A percentile compares a stretch with the other conserved stretches of the same genome.
These are phyloP conservation scores for Mediolabrus comicus DNA, from an alignment of 108 stramenopile genomes.

Conservation along the genomic window DNA sequence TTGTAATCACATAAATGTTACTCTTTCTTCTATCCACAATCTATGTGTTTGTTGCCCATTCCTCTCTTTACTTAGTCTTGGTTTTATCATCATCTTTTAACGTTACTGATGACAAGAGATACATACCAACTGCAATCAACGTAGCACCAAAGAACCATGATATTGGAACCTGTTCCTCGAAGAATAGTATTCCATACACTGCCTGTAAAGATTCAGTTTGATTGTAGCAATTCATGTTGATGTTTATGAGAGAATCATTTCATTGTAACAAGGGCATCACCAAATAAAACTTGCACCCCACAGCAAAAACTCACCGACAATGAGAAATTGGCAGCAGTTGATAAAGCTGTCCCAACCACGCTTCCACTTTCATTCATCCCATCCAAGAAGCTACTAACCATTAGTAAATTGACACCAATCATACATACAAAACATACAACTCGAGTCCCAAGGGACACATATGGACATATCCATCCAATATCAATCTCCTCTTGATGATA, in stretches of 20 bases:
- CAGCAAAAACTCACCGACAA: constrained; percentile 35
- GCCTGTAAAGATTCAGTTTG: constrained; percentile 14
- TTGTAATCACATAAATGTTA: too few species aligned
- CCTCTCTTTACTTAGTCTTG: not conserved
- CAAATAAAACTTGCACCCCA: not conserved
- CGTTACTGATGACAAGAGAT: constrained; percentile 31
- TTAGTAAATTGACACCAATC: constrained; percentile 63
- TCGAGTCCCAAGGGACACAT: constrained; percentile 36
- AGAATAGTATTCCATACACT: constrained; percentile 42
- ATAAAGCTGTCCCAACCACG: constrained; percentile 67
- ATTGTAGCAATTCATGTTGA: too few species aligned
- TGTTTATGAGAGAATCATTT: too few species aligned
- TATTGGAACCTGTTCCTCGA: constrained; percentile 36
- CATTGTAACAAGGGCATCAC: not conserved
- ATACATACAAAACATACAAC: constrained; percentile 53
- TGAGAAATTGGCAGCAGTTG: constrained; percentile 74
- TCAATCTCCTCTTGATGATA: not conserved
- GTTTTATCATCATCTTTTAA: constrained; percentile 5
- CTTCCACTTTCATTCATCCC: constrained; percentile 82
- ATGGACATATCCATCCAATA: constrained; percentile 11
- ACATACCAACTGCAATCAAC: constrained; percentile 37
- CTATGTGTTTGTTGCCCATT: not conserved
- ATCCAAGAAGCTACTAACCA: constrained; percentile 72
- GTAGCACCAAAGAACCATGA: constrained; percentile 40
- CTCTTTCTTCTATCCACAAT: not conserved